Conservation (phyloP, 257 asterid species). For the Jaltomata sinuosa region DNA sequence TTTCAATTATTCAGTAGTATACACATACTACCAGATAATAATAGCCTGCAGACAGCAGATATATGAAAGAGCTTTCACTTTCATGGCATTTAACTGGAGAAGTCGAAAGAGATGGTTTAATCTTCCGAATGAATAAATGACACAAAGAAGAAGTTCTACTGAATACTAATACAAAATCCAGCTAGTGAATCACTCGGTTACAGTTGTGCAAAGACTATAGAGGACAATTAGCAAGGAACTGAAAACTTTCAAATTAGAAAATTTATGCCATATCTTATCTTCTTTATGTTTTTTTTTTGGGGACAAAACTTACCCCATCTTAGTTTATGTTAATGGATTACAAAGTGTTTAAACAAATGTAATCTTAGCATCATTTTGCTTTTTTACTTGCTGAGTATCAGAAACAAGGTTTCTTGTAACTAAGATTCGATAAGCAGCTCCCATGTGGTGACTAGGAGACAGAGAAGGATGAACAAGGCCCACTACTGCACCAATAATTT, state of each 20-base stretch:
- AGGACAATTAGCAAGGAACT: not conserved
- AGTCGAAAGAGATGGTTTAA: not conserved
- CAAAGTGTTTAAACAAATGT: not conserved
- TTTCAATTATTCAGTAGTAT: not conserved
- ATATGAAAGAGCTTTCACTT: not conserved
- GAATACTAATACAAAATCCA: not conserved
- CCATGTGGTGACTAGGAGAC: not conserved
- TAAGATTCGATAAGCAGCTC: too few species aligned
- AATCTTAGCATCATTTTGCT: not conserved
- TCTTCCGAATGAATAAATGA: not conserved
- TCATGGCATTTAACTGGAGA: not conserved
- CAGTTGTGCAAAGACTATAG: not conserved
- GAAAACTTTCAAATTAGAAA: not conserved
- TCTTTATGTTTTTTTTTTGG: not conserved
- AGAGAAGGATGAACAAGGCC: not conserved
- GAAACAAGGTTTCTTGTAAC: not conserved
- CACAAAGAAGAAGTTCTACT: not conserved
- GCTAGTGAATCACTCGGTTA: not conserved
- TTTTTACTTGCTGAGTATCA: not conserved
- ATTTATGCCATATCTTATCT: not conserved
- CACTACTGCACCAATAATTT: not conserved
- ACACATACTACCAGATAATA: not conserved
- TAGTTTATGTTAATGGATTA: not conserved
- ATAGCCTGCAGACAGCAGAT: not conserved
- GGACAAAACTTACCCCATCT: not conserved